Evolutionary conservation across 805 yeast species (phyloP).

Genomic region (Metschnikowia cerradonensis): DNA sequence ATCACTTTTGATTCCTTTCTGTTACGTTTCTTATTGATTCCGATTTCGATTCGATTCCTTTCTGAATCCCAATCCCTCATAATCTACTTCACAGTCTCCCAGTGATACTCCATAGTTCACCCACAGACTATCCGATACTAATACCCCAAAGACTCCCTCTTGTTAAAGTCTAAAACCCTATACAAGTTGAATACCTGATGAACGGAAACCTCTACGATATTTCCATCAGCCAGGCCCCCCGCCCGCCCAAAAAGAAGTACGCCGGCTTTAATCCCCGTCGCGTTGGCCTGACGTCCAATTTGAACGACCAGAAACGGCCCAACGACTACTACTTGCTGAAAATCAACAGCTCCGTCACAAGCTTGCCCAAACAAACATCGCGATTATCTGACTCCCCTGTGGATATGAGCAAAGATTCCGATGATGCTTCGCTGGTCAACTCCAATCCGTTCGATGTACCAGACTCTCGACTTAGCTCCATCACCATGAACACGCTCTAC

Average conservation of each 20-base stretch:
- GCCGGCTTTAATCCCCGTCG: slow-evolving; percentile 19
- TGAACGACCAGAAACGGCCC: slow-evolving; percentile 30
- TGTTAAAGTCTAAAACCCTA: too few species aligned
- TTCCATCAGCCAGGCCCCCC: slow-evolving; percentile 12
- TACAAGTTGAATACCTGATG: slow-evolving; percentile 7
- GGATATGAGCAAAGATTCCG: slow-evolving; percentile 26
- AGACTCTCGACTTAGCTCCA: slow-evolving; percentile 37
- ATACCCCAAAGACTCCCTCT: too few species aligned
- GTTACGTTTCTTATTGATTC: too few species aligned
- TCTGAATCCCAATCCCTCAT: too few species aligned
- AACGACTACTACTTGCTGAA: slow-evolving; percentile 38
- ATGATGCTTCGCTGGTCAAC: slow-evolving; percentile 31
- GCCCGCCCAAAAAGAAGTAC: slow-evolving; percentile 18
- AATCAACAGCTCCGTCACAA: slow-evolving; percentile 21
- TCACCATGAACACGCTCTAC: slow-evolving; percentile 27
- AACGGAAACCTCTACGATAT: slow-evolving; percentile 28
- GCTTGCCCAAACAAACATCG: slow-evolving; percentile 18
- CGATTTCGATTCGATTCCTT: too few species aligned
- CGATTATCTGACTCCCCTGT: slow-evolving; percentile 32
- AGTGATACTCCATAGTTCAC: too few species aligned
- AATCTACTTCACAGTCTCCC: too few species aligned
- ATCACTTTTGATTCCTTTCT: too few species aligned
- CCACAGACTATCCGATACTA: too few species aligned
- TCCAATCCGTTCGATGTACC: slow-evolving; percentile 31
- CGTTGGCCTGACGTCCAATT: slow-evolving; percentile 24